Conservation (phyloP, 2,329 filamentous ascomycete species). For the Colletotrichum sp. region DNA sequence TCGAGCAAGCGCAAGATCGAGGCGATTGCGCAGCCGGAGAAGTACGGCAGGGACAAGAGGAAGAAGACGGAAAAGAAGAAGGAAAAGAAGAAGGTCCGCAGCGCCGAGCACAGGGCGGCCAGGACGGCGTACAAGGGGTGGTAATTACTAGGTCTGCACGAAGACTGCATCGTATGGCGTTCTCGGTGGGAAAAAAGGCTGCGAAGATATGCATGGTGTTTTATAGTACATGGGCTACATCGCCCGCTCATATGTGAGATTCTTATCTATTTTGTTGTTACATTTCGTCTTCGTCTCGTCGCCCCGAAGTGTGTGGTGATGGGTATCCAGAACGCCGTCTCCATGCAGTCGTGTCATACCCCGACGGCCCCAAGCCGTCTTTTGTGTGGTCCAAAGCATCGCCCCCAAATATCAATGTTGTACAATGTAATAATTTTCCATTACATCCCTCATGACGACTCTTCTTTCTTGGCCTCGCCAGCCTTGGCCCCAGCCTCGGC, state of each 20-base stretch:
- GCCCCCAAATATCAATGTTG: background rate
- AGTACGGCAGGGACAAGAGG: conserved; percentile 77
- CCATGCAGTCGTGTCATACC: conserved; percentile 12
- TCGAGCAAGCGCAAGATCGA: conserved; percentile 89
- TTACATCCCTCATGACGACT: background rate
- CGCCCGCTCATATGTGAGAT: conserved; percentile 16
- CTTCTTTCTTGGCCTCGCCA: background rate
- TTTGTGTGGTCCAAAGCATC: background rate
- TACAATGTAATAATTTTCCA: background rate
- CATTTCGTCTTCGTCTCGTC: background rate
- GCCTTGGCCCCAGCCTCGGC: background rate
- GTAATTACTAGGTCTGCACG: conserved; percentile 25
- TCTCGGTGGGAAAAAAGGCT: conserved; percentile 2
- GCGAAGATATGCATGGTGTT: background rate
- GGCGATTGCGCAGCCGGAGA: conserved; percentile 82
- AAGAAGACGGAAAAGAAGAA: conserved; percentile 86
- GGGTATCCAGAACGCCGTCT: conserved; percentile 14
- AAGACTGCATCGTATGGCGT: conserved; percentile 21
- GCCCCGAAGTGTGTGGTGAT: background rate
- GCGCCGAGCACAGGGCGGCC: conserved; percentile 72
- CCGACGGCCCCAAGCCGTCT: background rate
- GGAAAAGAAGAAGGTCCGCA: conserved; percentile 80
- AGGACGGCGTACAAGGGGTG: conserved; percentile 71
- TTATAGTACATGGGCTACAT: conserved; percentile 15
- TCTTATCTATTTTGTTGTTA: conserved; percentile 7